Evolutionary conservation across 805 yeast species (phyloP).

Genomic region (Huiozyma sinensis): DNA sequence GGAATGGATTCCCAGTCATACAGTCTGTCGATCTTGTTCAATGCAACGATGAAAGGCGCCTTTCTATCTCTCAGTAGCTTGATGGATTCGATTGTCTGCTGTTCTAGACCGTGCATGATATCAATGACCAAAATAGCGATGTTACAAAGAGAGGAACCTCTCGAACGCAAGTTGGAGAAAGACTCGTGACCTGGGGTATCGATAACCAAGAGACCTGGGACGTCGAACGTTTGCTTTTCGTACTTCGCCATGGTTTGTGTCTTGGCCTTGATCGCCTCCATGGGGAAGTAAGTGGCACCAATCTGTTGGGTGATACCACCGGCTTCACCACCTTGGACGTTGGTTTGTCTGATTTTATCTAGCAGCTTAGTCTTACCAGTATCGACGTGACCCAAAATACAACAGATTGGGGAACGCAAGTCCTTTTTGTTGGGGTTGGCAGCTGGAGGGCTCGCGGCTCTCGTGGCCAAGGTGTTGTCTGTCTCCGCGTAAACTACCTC

Average conservation of each 20-base stretch:
- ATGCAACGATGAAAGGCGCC: conserved; percentile 95
- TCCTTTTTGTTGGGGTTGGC: conserved; percentile 32
- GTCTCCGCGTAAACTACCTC: too few relatives aligned
- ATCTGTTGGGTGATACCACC: conserved; percentile 99
- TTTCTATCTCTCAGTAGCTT: conserved; percentile 87
- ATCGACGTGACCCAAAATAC: conserved; percentile 99
- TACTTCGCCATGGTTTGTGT: conserved; percentile 83
- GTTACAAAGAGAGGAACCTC: conserved; percentile 98
- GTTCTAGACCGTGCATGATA: conserved; percentile 98
- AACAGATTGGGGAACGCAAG: conserved; percentile 96
- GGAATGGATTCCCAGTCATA: conserved; percentile 90
- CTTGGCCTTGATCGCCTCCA: conserved; percentile 82
- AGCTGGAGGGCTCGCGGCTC: conserved; percentile 6
- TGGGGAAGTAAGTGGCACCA: conserved; percentile 99
- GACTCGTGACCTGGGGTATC: conserved; percentile 99
- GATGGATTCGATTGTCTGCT: conserved; percentile 92
- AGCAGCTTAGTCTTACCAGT: conserved; percentile 97
- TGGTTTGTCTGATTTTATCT: conserved; percentile 96
- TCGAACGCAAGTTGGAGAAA: conserved; percentile 90
- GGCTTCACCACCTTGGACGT: conserved; percentile 99
- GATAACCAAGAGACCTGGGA: conserved; percentile 91
- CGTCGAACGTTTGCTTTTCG: conserved; percentile 80
- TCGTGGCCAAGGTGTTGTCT: neutral
- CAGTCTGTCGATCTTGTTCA: conserved; percentile 94
- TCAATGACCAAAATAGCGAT: conserved; percentile 97